Conservation (phyloP, 1,139 yeast species). For the Nadsonia starkeyi-henricii region DNA sequence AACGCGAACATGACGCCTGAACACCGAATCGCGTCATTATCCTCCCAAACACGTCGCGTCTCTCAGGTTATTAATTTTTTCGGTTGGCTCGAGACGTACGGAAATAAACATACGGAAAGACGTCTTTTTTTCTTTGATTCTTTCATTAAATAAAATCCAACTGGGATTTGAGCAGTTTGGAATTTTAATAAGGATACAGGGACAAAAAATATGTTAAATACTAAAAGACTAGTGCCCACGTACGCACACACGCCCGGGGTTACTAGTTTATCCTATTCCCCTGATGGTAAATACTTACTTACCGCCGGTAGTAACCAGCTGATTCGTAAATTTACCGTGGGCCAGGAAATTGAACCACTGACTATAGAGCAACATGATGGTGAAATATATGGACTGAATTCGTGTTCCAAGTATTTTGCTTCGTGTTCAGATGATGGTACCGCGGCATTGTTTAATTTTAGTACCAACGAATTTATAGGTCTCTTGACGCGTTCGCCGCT, state of each 20-base stretch:
- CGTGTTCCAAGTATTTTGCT: constrained; percentile 18
- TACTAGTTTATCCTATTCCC: constrained; percentile 22
- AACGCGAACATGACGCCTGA: neutral
- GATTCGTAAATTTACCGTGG: constrained; percentile 23
- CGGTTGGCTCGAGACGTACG: no score
- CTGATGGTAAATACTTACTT: constrained; percentile 21
- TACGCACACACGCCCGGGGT: constrained; percentile 26
- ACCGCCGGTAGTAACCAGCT: constrained; percentile 26
- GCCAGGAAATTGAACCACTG: constrained; percentile 19
- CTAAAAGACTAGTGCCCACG: constrained; percentile 9
- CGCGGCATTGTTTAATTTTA: constrained; percentile 20
- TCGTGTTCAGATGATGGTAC: constrained; percentile 26
- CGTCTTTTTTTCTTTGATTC: no score
- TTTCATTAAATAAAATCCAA: no score
- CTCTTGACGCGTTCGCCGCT: constrained; percentile 30
- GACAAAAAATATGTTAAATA: no score
- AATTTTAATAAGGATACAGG: no score
- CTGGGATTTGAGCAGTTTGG: no score
- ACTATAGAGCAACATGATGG: constrained; percentile 21
- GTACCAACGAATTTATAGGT: constrained; percentile 14
- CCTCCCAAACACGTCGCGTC: neutral
- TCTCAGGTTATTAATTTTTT: no score
- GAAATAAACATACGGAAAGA: no score
- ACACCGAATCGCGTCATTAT: neutral
- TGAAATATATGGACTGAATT: constrained; percentile 13